Evolutionary conservation across 331 rosid species (phyloP).

Genomic region (Ulmus americana): DNA sequence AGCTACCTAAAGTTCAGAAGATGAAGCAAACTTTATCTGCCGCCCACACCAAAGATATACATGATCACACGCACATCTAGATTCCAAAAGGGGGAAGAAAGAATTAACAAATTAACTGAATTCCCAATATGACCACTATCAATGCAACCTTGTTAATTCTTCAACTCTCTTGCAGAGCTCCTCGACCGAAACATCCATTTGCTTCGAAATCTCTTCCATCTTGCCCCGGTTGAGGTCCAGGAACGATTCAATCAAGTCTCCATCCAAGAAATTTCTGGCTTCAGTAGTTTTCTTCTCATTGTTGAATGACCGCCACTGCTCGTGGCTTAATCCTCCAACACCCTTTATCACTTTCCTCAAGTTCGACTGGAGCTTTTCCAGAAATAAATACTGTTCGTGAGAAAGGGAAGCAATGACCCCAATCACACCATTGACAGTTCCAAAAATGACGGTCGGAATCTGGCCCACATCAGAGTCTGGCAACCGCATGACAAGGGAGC

Average conservation of each 20-base stretch:
- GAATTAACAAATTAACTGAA: slow-evolving; percentile 9
- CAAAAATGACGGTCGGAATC: slow-evolving; percentile 80
- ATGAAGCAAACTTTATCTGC: not conserved
- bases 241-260: slow-evolving; percentile 84
- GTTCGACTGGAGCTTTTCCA: slow-evolving; percentile 75
- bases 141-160: slow-evolving; percentile 83
- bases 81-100: not conserved
- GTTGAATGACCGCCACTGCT: slow-evolving; percentile 90
- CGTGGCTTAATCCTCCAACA: slow-evolving; percentile 85
- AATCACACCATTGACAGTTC: slow-evolving; percentile 76
- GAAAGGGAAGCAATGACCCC: slow-evolving; percentile 94
- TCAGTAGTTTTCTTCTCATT: slow-evolving; percentile 76
- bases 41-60: not conserved
- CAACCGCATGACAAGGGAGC: slow-evolving; percentile 89
- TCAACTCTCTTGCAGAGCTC: slow-evolving; percentile 91
- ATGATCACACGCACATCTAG: not conserved
- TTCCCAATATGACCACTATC: slow-evolving; percentile 8
- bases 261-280: slow-evolving; percentile 74
- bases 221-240: slow-evolving; percentile 74
- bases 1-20: not conserved
- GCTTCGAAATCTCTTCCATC: slow-evolving; percentile 81
- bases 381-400: slow-evolving; percentile 60
- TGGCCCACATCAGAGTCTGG: slow-evolving; percentile 90
- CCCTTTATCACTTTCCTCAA: slow-evolving; percentile 85
- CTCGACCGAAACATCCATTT: slow-evolving; percentile 65